Base-by-base conservation (phyloP, 768 basidiomycete species). In the Lentinula guzmanii region DNA sequence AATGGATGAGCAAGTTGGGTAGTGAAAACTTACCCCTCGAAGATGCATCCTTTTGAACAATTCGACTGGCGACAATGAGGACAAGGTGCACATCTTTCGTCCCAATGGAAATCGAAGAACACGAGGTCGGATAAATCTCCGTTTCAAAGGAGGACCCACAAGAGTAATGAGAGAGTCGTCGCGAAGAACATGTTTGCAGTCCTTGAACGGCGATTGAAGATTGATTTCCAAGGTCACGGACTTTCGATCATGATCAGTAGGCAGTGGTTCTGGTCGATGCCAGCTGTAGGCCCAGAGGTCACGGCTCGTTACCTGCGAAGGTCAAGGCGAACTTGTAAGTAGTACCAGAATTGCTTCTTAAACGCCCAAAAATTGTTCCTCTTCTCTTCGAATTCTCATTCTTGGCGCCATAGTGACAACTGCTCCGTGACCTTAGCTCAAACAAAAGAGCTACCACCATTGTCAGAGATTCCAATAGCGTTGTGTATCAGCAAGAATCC, bases 81-180 rank as follows among this genome's bases (percentile, higher is more conserved):
- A 61, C 10, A 0, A 37, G 34, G 48, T 8, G 52, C 51, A 35
- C 37, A 42, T 60, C n/a, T 52, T 53, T 63, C 70, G 18, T 56
- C 53, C 39, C 6, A 33, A 24, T 39, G 13, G 13, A n/a, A 33
- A 35, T 37, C 8, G 18, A 51, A 50, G 9, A 21, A 34, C 77
- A 80, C 72, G 76, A 75, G 77, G 77, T 69, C 46, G 39, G 65
- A 66, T 69, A 67, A 68, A 68, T 56, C 41, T 37, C 41, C 55
- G 55, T 56, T 41, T 21, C 34, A 42, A n/a, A 10, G 13, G 16
- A 13, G 37, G 21, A 31, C 55, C 55, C 41, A 56, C 24, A 43
- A 16, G 10, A 41, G 34, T 42, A 55, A 56, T 28, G 11, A 43
- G 41, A 42, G 39, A 43, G 55, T 56, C 43, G 43, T 56, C 39